A percentile compares a stretch with the other conserved stretches of the same genome.
phyloP scores from a whole-genome alignment of 129 eudicot genomes.

The Calendula officinalis region DNA sequence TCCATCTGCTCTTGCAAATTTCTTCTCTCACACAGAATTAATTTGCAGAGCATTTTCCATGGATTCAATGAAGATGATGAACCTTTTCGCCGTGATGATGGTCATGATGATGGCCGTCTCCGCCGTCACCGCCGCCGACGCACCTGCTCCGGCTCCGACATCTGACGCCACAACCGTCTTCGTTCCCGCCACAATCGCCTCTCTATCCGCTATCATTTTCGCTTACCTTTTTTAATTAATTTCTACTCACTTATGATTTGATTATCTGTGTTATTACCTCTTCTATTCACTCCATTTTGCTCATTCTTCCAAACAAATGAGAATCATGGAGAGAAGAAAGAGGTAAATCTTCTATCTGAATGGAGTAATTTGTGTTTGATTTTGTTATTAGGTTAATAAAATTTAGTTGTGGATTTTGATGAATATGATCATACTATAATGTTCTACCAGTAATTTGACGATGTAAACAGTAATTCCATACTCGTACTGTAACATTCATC shows the following conservation, averaged over 20 bases:
- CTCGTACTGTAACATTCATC: slow-evolving; percentile 5
- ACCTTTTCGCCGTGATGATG: slow-evolving; percentile 21
- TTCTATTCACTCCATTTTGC: background rate
- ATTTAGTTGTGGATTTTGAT: slow-evolving; percentile 17
- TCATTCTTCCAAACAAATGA: background rate
- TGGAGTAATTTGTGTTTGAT: slow-evolving; percentile 1
- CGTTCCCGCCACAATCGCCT: slow-evolving; percentile 23
- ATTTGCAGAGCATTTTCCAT: slow-evolving; percentile 17
- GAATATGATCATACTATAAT: slow-evolving; percentile 9
- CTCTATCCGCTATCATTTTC: slow-evolving; percentile 27
- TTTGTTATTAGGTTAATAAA: slow-evolving; percentile 17
- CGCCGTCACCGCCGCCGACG: slow-evolving; percentile 24
- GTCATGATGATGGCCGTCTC: slow-evolving; percentile 24
- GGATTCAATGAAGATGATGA: slow-evolving; percentile 32
- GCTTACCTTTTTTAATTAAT: slow-evolving; percentile 22
- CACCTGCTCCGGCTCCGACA: slow-evolving; percentile 36
- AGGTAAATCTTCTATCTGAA: slow-evolving; percentile 6
- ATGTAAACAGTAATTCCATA: slow-evolving; percentile 20
- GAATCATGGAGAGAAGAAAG: background rate
- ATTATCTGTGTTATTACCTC: slow-evolving; percentile 4
- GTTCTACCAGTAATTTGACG: background rate
- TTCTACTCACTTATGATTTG: slow-evolving; percentile 9
- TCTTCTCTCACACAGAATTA: slow-evolving; percentile 5
- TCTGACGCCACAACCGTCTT: slow-evolving; percentile 26
- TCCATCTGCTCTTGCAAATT: slow-evolving; percentile 1